A percentile compares a stretch with the other conserved stretches of the same genome.
These are phyloP conservation scores for Porcisia hertigi DNA, from an alignment of 208 protist genomes.

Conservation along the genomic window DNA sequence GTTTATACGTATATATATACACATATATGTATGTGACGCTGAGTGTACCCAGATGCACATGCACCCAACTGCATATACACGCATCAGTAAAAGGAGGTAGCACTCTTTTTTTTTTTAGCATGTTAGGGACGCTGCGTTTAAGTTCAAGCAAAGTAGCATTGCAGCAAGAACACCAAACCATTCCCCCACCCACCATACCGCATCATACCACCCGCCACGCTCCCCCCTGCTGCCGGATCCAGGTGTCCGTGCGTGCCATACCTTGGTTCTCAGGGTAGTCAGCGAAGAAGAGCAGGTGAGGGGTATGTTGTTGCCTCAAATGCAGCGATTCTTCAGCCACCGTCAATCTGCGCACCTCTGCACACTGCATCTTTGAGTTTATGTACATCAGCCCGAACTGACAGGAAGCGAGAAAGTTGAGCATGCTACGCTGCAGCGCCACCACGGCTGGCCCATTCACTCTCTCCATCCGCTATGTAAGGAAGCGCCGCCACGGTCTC, in stretches of 20 bases:
- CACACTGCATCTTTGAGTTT: background rate
- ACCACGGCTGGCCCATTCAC: conserved; percentile 1
- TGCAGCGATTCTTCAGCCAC: background rate
- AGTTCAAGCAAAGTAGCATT: background rate
- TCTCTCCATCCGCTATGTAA: background rate
- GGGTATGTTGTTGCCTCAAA: background rate
- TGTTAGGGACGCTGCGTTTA: no score
- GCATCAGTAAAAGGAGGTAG: background rate
- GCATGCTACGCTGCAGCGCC: conserved; percentile 18
- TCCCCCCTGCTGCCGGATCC: background rate
- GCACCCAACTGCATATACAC: background rate
- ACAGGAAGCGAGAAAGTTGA: background rate
- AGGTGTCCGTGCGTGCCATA: background rate
- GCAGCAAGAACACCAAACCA: background rate
- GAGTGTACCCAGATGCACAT: no score
- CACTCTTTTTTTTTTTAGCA: no score
- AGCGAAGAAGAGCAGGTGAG: background rate
- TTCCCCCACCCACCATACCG: background rate
- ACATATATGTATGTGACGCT: no score
- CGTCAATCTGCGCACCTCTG: background rate
- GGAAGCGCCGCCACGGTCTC: background rate
- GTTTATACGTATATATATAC: background rate
- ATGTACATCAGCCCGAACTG: background rate
- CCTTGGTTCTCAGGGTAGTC: background rate
- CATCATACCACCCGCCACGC: background rate